Evolutionary conservation across 805 yeast species (phyloP).

Genomic region (Hanseniaspora pseudoguilliermondii): DNA sequence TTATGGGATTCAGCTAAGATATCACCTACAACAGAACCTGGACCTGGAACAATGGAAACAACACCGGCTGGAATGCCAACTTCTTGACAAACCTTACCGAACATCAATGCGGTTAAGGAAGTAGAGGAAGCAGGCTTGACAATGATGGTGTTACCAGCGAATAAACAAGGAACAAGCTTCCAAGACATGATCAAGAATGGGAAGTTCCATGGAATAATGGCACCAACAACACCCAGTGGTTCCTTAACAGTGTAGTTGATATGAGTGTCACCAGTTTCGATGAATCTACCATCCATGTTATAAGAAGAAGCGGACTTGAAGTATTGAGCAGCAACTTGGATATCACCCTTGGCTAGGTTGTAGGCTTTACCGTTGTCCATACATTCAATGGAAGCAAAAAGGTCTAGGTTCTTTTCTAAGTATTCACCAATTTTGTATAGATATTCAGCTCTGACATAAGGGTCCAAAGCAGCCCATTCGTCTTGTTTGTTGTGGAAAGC

Average conservation of each 20-base stretch:
- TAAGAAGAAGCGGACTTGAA: constrained; percentile 64
- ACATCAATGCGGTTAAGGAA: constrained; percentile 57
- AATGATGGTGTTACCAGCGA: constrained; percentile 62
- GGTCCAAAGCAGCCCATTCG: constrained; percentile 50
- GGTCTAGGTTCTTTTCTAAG: constrained; percentile 49
- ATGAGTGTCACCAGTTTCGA: constrained; percentile 51
- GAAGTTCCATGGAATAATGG: constrained; percentile 77
- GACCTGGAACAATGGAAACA: constrained; percentile 60
- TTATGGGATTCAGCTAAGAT: constrained; percentile 56
- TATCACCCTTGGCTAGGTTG: constrained; percentile 53
- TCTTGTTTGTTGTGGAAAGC: constrained; percentile 30
- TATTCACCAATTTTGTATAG: constrained; percentile 55
- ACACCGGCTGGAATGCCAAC: constrained; percentile 70
- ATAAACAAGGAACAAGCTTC: constrained; percentile 70
- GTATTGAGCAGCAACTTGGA: constrained; percentile 49
- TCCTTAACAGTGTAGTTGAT: constrained; percentile 56
- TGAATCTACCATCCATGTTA: constrained; percentile 51
- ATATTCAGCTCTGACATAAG: constrained; percentile 40
- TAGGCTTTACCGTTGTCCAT: constrained; percentile 69
- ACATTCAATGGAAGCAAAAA: constrained; percentile 56
- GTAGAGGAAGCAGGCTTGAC: constrained; percentile 69
- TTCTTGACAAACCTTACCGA: constrained; percentile 48
- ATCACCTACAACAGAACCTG: constrained; percentile 61
- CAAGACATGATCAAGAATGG: constrained; percentile 68
- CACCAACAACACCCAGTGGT: constrained; percentile 74